phyloP scores from a whole-genome alignment of 169 alveolate species.

The Plasmodium berghei region DNA sequence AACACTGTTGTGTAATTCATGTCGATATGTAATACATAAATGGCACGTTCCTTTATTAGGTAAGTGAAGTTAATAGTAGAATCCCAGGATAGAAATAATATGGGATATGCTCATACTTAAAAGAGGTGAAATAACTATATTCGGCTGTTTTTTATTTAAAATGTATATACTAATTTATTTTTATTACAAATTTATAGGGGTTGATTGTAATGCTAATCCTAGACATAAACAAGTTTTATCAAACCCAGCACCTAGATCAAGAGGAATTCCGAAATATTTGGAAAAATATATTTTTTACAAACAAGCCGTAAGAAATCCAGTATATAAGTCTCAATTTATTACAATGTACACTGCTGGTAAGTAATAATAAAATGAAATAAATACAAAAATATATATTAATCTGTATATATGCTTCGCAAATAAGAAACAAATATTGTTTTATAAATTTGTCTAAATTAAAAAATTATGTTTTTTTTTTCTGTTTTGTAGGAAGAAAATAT shows the following conservation, averaged over 20 bases:
- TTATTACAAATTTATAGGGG: conserved; percentile 75
- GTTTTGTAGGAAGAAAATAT: conserved; percentile 48
- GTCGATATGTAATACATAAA: conserved; percentile 89
- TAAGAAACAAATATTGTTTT: too few relatives aligned
- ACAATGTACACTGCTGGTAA: conserved; percentile 75
- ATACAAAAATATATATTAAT: not conserved
- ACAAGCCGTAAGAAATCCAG: conserved; percentile 88
- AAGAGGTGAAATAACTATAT: not conserved
- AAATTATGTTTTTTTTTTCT: not conserved
- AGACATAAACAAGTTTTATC: conserved; percentile 90
- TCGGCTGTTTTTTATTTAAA: not conserved
- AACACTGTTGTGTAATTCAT: conserved; percentile 88
- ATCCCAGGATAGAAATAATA: too few relatives aligned
- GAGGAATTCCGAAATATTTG: conserved; percentile 90
- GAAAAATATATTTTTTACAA: conserved; percentile 87
- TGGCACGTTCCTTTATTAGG: conserved; percentile 92
- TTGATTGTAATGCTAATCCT: conserved; percentile 91
- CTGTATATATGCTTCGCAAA: too few relatives aligned
- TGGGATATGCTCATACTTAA: not conserved
- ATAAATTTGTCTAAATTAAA: too few relatives aligned
- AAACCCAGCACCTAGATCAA: conserved; percentile 88
- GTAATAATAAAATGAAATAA: not conserved
- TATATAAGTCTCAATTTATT: conserved; percentile 75
- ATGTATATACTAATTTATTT: too few relatives aligned
- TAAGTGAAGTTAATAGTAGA: not conserved